Conservation (phyloP, 176 grass and related monocot species). For the Stipa capillata region DNA sequence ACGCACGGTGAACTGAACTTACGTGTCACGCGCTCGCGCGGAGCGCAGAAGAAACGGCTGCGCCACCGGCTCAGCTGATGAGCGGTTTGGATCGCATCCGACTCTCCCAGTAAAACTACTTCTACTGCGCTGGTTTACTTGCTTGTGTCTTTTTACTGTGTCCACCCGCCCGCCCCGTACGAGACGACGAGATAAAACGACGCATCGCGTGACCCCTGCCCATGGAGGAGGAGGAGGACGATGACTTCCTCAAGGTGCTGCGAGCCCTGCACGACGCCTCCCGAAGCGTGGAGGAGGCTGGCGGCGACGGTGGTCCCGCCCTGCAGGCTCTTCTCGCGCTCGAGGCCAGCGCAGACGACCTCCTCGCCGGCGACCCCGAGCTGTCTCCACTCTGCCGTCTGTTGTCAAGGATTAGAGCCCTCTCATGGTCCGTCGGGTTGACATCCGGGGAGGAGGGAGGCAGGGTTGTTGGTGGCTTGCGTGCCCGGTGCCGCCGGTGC, state of each 20-base stretch:
- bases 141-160: not conserved
- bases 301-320: not conserved
- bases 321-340: conserved; percentile 68
- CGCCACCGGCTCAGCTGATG: no score
- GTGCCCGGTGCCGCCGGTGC: not conserved
- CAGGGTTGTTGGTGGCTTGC: not conserved
- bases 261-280: conserved; percentile 48
- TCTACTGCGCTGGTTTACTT: not conserved
- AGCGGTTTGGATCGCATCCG: no score
- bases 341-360: conserved; percentile 53
- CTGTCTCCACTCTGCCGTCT: conserved; percentile 28
- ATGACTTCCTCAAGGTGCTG: conserved; percentile 41
- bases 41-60: no score
- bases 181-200: conserved; percentile 25
- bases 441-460: not conserved
- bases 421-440: not conserved
- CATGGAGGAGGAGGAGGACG: conserved; percentile 42
- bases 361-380: conserved; percentile 44
- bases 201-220: not conserved
- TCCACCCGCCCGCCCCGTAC: no score
- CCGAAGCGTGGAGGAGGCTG: not conserved
- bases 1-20: no score
- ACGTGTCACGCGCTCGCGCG: no score
- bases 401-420: conserved; percentile 24
- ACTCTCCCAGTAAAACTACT: no score